Base-by-base conservation (phyloP, 2,329 filamentous ascomycete species). In the Zymoseptoria crescenta region DNA sequence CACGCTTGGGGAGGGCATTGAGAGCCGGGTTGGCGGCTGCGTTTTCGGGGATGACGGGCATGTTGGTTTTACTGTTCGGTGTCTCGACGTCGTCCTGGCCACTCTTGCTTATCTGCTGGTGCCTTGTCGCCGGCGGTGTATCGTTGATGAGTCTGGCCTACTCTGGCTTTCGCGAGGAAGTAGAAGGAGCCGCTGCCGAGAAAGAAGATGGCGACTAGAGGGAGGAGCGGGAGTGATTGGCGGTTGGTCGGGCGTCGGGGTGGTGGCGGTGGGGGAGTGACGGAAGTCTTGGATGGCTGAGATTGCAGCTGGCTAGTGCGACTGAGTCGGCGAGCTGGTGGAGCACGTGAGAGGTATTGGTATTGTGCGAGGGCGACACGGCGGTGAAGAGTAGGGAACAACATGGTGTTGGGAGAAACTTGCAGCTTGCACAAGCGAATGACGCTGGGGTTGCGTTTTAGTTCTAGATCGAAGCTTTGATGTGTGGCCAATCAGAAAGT, bases 201-300 rank as follows among this genome's bases (percentile, higher is more conserved):
- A 57, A 67, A 73, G 69, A 80, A 78, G 68, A 80, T 80, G 67
- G 72, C 69, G 59, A 79, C 63, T 52, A 80, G 74, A 24, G 78
- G 77, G 67, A 74, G 63, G 73, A 78, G 55, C 56, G 76, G 76
- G 67, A 77, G 75, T 71, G 77, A 64, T 69, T 62, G 56, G 24
- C 59, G 58, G 54, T 65, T 61, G 56, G 61, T 53, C 49, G 58
- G 56, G 24, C 61, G 58, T 29, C 55, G 64, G 49, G 56, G 61
- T 13, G 49, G 56, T 7, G 56, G 29, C 20, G 56, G 56, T 29
- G 21, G 49, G 30, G 20, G 49, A 41, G 8, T 57, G 27, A 52
- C 51, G 20, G 51, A 24, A 4, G 51, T 52, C 24, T 45, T 45
- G 16, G 35, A 45, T 16, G 10, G 35, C 13, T 27, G 10, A 13